Percentiles rank a stretch among this genome's conserved stretches.
Conservation (phyloP, 495 filamentous ascomycete species). For the Trichocladium uniseriatum region DNA sequence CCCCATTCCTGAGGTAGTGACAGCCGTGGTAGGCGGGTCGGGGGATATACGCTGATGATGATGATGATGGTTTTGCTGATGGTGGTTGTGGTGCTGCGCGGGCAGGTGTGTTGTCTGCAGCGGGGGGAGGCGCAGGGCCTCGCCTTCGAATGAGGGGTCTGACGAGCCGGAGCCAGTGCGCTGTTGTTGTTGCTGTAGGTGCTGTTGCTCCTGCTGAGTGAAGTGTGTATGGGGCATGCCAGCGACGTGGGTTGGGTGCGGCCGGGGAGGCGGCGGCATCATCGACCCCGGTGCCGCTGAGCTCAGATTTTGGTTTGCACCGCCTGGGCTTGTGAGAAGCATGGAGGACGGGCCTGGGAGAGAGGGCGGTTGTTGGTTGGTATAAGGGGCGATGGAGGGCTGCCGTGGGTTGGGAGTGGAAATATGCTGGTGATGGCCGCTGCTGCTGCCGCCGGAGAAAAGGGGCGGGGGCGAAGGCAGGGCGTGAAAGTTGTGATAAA, state of each 20-base stretch:
- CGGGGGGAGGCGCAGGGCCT: conserved; percentile 49
- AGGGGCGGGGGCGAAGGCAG: conserved; percentile 14
- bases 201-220: not conserved
- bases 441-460: not conserved
- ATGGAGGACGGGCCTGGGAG: conserved; percentile 4
- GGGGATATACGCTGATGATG: no score
- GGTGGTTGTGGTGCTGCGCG: not conserved
- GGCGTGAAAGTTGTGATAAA: conserved; percentile 16
- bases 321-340: not conserved
- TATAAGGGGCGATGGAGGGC: not conserved
- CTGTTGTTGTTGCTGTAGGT: not conserved
- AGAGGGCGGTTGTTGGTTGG: not conserved
- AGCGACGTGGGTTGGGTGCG: not conserved
- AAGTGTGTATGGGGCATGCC: no score
- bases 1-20: no score
- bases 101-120: conserved; percentile 44
- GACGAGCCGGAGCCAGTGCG: not conserved
- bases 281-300: no score
- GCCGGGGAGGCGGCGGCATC: no score
- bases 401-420: not conserved
- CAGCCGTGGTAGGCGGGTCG: no score
- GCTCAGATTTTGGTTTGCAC: no score
- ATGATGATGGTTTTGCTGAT: no score
- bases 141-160: conserved; percentile 24
- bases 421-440: not conserved